Conservation (phyloP, 1,284 basidiomycete genomes). For the Ganoderma multipileum region DNA sequence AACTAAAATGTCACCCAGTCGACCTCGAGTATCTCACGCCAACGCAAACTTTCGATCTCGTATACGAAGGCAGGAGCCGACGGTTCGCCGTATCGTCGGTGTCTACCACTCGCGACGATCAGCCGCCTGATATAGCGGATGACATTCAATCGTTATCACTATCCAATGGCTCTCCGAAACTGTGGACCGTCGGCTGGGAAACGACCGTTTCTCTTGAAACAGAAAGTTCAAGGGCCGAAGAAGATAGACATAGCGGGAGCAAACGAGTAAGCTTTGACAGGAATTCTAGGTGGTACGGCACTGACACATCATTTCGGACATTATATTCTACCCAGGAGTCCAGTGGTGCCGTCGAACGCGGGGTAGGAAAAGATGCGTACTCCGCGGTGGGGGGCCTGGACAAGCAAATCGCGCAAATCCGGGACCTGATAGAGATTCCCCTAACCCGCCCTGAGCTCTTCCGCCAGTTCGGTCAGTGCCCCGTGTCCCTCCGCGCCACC, state of each 20-base stretch:
- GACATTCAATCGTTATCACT: conserved; percentile 53
- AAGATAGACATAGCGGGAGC: background rate
- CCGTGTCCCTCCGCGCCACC: background rate
- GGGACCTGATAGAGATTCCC: conserved; percentile 95
- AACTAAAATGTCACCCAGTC: conserved; percentile 49
- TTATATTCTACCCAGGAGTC: conserved; percentile 42
- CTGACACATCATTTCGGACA: background rate
- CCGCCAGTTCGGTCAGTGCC: conserved; percentile 76
- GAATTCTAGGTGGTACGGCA: background rate
- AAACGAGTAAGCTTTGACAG: background rate
- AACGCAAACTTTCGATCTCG: conserved; percentile 66
- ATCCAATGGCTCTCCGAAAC: conserved; percentile 37
- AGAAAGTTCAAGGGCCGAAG: conserved; percentile 31
- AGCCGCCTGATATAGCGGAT: conserved; percentile 45
- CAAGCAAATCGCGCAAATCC: conserved; percentile 88
- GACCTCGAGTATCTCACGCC: conserved; percentile 76
- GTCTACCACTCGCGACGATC: conserved; percentile 43
- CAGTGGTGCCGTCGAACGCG: conserved; percentile 51
- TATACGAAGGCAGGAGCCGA: conserved; percentile 66
- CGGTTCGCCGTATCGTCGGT: conserved; percentile 61
- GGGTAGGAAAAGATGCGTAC: conserved; percentile 60
- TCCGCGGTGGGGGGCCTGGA: conserved; percentile 88
- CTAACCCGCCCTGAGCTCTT: conserved; percentile 91
- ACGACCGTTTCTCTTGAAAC: conserved; percentile 57
- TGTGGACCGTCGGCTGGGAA: conserved; percentile 73